Evolutionary conservation across 441 rosid genomes (phyloP).

Genomic region (Viola pubescens): DNA sequence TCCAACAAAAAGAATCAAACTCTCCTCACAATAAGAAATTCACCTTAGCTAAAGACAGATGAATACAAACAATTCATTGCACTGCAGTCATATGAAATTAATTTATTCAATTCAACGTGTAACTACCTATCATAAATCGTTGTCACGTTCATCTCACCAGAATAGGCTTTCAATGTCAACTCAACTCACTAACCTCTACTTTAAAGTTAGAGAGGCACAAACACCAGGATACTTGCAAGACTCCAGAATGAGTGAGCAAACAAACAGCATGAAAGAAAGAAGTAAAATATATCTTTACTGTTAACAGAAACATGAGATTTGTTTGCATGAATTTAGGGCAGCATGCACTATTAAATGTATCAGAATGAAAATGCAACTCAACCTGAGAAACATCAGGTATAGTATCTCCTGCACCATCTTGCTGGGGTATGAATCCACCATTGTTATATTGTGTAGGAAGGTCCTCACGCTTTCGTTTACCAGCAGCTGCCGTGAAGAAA

Average conservation of each 20-base stretch:
- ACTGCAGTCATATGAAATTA: too few relatives aligned
- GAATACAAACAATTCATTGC: neutral
- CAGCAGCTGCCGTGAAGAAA: conserved; percentile 63
- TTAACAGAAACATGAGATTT: too few relatives aligned
- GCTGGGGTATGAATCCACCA: conserved; percentile 90
- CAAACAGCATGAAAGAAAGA: neutral
- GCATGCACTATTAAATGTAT: neutral
- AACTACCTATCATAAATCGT: too few relatives aligned
- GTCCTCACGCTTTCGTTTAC: conserved; percentile 93
- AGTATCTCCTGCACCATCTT: conserved; percentile 84
- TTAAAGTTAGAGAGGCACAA: neutral
- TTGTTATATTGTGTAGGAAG: conserved; percentile 52
- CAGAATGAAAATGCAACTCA: conserved; percentile 17
- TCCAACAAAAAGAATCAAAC: neutral
- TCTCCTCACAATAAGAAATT: neutral
- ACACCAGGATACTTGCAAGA: neutral
- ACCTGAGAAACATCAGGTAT: conserved; percentile 29
- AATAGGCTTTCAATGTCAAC: too few relatives aligned
- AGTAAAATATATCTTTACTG: too few relatives aligned
- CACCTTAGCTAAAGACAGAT: neutral
- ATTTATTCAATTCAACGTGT: too few relatives aligned
- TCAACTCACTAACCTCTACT: neutral
- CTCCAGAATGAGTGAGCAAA: too few relatives aligned
- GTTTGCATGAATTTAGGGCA: too few relatives aligned
- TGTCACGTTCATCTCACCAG: too few relatives aligned